Base-by-base conservation (phyloP, 75 land plant genomes). In the Azolla pinnata region DNA sequence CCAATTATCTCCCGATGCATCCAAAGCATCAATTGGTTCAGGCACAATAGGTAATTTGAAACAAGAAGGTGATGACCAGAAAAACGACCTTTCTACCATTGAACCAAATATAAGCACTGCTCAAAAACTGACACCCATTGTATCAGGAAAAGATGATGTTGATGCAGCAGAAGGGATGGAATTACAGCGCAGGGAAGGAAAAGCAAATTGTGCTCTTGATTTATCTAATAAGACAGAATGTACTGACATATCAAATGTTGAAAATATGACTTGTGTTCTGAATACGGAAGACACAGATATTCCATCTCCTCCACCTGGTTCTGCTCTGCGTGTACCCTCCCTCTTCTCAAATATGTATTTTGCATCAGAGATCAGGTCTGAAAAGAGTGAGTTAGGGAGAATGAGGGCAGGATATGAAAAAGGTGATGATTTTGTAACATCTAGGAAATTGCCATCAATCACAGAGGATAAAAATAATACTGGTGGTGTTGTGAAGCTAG, bases 261-360 rank as follows among this genome's bases (percentile, higher is more conserved):
- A 53, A 4, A 34, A 62, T 58, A 60, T 75, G 31, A 61, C 62
- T 42, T 86, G 90, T 62, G 24, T 55, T n/a, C 57, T 83, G 25
- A 79, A 78, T 56, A 74, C 71, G 35, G 79, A 83, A 70, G 76
- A 83, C 31, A n/a, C 54, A 44, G 67, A 73, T 29, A 71, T 81
- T 57, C 83, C 83, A 21, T 61, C 54, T 1, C 54, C 54, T 19
- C 54, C 29, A 14, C 24, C 54, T 23, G 29, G 54, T 52, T 52
- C 54, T 52, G 29, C 24, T 5, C 9, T 29, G 14, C 54, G 24
- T 14, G 24, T 27, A 26, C 29, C 54, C 10, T 26, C 54, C 26
- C 27, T 52, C 2, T 52, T 52, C 27, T 52, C 54, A 25, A 25
- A 26, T 24, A 52, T 4, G 24, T 52, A 24, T 26, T 52, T 14